Evolutionary conservation across 2,329 filamentous ascomycete species (phyloP), one percentile per base, ranked within the genome.

Genomic region (Penicillium sp.): DNA sequence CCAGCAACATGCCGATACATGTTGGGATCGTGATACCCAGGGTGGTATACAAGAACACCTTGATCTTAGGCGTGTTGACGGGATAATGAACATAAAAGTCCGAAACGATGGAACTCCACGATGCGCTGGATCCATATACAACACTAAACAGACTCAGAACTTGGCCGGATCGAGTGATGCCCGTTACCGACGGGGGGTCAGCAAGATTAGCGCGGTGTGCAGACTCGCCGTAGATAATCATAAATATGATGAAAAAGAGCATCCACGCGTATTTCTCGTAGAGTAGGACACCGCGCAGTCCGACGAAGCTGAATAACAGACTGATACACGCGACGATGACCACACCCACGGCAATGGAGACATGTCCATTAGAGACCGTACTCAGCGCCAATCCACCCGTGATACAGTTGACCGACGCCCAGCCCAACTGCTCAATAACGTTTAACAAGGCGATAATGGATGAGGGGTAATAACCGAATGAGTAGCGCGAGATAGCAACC

Each of bases 381-480:
- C 58, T 67, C 30, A 71, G 53, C 0, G 66, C 63, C 10, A 68
- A 53, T 6, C 69, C 69, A 26, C 67, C 68, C 7, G 64, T 68
- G 45, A 71, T 70, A 46, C 65, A 68, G 1, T 51, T 52, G 21
- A 71, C 66, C 3, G 56, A 63, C 10, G 49, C 65, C 68, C 64
- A 67, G 52, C 58, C 69, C 54, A 66, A 44, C 44, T 66, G 63
- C 43, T 62, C 50, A 26, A 66, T 76, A 65, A 67, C 62, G 29
- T 74, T 74, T 15, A 73, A 59, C 15, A 66, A 72, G 52, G 78
- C 78, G 49, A 81, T 74, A 32, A 81, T 59, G 61, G 79, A 80
- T 51, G 73, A 75, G 1, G 79, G 79, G 70, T 75, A 81, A 73
- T 75, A 81, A 20, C 79, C 79, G 36, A 81, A 74, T 27, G 71